Percentiles rank a stretch among this genome's conserved stretches.
These are phyloP conservation scores for Syncephalastrum racemosum DNA, from an alignment of 371 early-diverging fungal species.

Conservation along the genomic window DNA sequence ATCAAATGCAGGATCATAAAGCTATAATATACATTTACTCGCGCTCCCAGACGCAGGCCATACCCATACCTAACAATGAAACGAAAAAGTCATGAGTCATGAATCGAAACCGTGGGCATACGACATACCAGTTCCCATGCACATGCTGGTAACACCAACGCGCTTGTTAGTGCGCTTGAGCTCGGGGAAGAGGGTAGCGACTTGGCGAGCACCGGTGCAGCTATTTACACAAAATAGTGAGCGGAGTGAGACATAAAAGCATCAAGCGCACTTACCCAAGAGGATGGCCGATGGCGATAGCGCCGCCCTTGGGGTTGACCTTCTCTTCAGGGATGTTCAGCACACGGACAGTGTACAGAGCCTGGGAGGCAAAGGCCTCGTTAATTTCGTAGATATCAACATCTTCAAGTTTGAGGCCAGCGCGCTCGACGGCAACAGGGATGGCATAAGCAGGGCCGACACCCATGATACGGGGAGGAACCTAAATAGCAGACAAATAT, in stretches of 20 bases:
- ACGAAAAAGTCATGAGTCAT: constrained; percentile 78
- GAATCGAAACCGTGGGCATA: not conserved
- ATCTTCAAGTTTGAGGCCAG: constrained; percentile 78
- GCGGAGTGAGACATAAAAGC: not conserved
- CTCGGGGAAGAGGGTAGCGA: constrained; percentile 90
- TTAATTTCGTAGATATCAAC: constrained; percentile 86
- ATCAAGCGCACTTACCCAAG: constrained; percentile 43
- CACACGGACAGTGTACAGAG: constrained; percentile 83
- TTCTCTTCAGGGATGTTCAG: constrained; percentile 77
- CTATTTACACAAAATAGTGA: constrained; percentile 25
- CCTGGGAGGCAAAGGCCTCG: constrained; percentile 97
- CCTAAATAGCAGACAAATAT: constrained; percentile 19
- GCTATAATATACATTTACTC: constrained; percentile 40
- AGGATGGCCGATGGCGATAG: constrained; percentile 96
- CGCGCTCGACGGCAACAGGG: constrained; percentile 85
- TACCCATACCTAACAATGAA: constrained; percentile 73
- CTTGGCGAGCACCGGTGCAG: constrained; percentile 95
- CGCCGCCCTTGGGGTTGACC: constrained; percentile 97
- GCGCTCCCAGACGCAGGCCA: constrained; percentile 85
- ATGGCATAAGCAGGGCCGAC: constrained; percentile 95
- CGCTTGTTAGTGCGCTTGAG: constrained; percentile 76
- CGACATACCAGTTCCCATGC: constrained; percentile 82
- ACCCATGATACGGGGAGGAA: constrained; percentile 94
- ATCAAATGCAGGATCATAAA: no score
- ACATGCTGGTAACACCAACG: constrained; percentile 86